A percentile compares a stretch with the other conserved stretches of the same genome.
Evolutionary conservation across 176 grass and related monocot genomes (phyloP).

Genomic region (Typha latifolia): DNA sequence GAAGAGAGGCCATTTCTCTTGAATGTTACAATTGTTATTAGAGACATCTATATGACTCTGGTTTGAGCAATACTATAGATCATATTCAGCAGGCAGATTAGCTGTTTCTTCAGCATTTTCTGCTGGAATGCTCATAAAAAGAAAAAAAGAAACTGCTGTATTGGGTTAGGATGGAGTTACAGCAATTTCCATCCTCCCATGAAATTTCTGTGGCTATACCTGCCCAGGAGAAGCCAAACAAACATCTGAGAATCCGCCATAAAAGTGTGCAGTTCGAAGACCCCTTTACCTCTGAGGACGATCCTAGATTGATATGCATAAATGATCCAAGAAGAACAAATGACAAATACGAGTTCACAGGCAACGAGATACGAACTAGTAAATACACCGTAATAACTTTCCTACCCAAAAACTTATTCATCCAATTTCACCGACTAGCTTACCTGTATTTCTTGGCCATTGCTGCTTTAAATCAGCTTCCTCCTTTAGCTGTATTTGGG

Average conservation of each 20-base stretch:
- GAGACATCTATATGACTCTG: conserved; percentile 27
- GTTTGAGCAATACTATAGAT: conserved; percentile 30
- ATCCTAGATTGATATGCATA: conserved; percentile 78
- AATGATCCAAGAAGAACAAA: conserved; percentile 91
- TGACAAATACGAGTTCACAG: conserved; percentile 84
- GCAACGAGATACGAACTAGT: conserved; percentile 97
- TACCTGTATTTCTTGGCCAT: conserved; percentile 98
- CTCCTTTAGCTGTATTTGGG: conserved; percentile 97
- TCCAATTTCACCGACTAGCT: conserved; percentile 88
- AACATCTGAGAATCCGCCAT: conserved; percentile 39
- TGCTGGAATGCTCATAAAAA: conserved; percentile 75
- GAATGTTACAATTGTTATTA: neutral
- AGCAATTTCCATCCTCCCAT: conserved; percentile 46
- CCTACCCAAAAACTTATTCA: conserved; percentile 97
- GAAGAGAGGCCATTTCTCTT: conserved; percentile 21
- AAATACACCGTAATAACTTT: conserved; percentile 98
- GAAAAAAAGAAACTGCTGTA: conserved; percentile 46
- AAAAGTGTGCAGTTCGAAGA: conserved; percentile 73
- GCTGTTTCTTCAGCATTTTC: conserved; percentile 41
- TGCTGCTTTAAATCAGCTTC: conserved; percentile 96
- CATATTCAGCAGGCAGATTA: conserved; percentile 62
- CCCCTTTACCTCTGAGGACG: conserved; percentile 59
- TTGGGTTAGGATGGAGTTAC: conserved; percentile 69
- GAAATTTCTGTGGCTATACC: conserved; percentile 44
- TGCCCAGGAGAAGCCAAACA: conserved; percentile 55